Conservation (phyloP, 2,329 filamentous ascomycete genomes). For the Didymella pomorum region DNA sequence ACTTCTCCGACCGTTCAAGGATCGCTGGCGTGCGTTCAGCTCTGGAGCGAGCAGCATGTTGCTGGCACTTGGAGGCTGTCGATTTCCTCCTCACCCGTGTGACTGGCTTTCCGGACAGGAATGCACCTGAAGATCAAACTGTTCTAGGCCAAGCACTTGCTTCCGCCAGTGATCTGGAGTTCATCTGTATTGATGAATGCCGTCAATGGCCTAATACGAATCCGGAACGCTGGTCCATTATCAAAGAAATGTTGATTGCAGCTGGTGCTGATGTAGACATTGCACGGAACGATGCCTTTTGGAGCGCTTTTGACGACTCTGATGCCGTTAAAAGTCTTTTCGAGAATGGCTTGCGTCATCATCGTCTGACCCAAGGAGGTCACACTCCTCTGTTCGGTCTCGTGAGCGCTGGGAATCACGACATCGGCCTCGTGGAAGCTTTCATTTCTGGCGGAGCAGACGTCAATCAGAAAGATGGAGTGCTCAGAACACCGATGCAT, state of each 20-base stretch:
- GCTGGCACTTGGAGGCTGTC: conserved; percentile 5
- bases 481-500: neutral
- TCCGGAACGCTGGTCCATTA: neutral
- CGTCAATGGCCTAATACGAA: neutral
- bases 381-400: neutral
- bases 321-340: neutral
- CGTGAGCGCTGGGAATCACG: neutral
- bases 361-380: neutral
- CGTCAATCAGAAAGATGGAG: neutral
- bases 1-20: neutral
- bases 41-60: neutral
- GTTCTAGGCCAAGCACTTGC: neutral
- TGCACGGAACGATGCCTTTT: neutral
- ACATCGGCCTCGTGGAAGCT: neutral
- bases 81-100: conserved; percentile 4
- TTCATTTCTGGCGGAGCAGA: neutral
- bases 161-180: neutral
- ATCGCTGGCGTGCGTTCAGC: neutral
- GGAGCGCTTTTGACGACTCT: neutral
- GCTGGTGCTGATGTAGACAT: neutral
- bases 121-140: neutral
- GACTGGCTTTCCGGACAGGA: conserved; percentile 2
- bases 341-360: neutral
- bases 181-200: neutral
- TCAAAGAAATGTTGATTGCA: neutral